Evolutionary conservation across 768 basidiomycete genomes (phyloP).

Genomic region (Lyophyllum shimeji): DNA sequence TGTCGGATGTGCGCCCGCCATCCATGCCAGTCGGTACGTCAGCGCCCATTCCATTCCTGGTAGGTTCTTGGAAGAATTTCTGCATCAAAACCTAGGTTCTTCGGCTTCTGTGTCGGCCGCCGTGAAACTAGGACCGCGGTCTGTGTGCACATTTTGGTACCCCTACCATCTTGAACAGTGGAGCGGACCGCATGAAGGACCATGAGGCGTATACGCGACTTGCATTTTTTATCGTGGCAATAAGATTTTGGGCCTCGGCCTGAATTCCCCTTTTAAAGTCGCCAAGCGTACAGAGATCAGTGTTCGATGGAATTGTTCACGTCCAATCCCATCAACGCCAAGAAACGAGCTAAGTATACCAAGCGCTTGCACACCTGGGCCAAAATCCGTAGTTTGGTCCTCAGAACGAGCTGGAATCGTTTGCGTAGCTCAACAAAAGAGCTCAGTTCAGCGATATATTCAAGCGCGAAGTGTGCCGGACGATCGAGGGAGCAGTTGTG

Average conservation of each 20-base stretch:
- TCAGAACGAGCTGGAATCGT: background rate
- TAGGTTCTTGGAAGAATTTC: background rate
- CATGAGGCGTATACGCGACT: too few species aligned
- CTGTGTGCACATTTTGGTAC: background rate
- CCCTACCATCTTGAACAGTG: background rate
- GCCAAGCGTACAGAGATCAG: conserved; percentile 6
- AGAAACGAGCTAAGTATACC: too few species aligned
- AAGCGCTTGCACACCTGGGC: background rate
- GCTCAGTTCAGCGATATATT: too few species aligned
- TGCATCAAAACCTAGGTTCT: background rate
- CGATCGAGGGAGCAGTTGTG: background rate
- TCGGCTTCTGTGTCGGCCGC: background rate
- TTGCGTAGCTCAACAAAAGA: background rate
- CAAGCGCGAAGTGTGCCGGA: background rate
- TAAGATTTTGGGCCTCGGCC: background rate
- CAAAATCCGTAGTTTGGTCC: background rate
- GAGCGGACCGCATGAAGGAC: too few species aligned
- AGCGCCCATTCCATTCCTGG: background rate
- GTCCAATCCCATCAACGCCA: too few species aligned
- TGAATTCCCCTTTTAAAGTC: background rate
- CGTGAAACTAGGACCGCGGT: background rate
- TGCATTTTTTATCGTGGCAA: too few species aligned
- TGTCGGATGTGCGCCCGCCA: background rate
- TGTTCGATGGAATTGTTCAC: background rate
- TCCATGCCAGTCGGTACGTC: background rate